A percentile compares a stretch with the other conserved stretches of the same genome.
These are phyloP conservation scores for Pichia sp. DNA, from an alignment of 1,139 yeast species.

Conservation along the genomic window DNA sequence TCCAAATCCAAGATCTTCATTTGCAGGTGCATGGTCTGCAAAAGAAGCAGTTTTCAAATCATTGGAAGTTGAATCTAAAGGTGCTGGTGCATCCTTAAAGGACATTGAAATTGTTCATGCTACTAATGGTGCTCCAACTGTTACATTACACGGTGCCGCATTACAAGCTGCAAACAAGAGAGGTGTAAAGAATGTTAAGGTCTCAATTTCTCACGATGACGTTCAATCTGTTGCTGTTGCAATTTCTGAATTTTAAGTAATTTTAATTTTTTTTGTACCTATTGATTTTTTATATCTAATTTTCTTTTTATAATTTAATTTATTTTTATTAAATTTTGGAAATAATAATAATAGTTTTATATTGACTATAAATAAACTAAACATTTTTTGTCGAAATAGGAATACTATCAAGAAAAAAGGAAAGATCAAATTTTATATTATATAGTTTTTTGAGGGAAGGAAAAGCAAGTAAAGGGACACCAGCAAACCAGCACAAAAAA, in stretches of 20 bases:
- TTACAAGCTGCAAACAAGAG: conserved; percentile 60
- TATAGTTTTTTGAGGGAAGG: no score
- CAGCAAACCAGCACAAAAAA: no score
- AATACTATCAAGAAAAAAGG: no score
- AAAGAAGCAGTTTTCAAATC: conserved; percentile 98
- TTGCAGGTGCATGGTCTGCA: conserved; percentile 98
- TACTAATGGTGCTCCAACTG: conserved; percentile 75
- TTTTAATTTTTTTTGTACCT: not conserved
- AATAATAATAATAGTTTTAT: no score
- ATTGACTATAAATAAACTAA: no score
- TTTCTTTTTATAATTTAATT: not conserved
- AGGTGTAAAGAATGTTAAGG: conserved; percentile 68
- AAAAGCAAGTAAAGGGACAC: no score
- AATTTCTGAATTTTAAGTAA: conserved; percentile 52
- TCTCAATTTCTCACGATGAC: conserved; percentile 93
- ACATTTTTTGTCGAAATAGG: no score
- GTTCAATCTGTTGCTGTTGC: conserved; percentile 98
- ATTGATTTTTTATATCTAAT: not conserved
- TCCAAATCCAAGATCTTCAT: conserved; percentile 78
- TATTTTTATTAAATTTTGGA: no score
- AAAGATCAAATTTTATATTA: no score
- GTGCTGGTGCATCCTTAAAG: conserved; percentile 90
- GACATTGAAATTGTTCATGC: conserved; percentile 85
- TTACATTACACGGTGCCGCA: conserved; percentile 70
- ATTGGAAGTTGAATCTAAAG: conserved; percentile 79